Evolutionary conservation across 2,329 filamentous ascomycete species (phyloP), one percentile per base, ranked within the genome.

Genomic region (Aspergillus sp.): DNA sequence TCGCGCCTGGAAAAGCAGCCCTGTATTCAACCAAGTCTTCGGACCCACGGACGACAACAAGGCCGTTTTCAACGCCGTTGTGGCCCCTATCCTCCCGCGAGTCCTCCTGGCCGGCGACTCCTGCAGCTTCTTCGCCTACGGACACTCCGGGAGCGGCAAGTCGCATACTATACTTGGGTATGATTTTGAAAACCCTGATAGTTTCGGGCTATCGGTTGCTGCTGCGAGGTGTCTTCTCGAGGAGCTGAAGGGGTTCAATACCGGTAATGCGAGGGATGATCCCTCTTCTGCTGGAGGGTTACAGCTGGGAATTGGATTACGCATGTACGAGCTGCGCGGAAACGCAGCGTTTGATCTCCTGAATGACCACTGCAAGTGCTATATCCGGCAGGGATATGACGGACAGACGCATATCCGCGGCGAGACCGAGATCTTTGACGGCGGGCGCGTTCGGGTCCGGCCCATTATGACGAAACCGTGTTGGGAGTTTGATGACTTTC

Each of bases 71-170:
- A 59, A 67, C 17, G 50, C 54, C 0, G 60, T 74, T 3, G 71
- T 79, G 3, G 64, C 66, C 13, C 73, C 75, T 4, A 66, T 65
- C 0, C 51, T 78, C 0, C 67, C 72, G 1, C 50, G 61, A 11
- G 68, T 79, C 9, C 52, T 79, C 9, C 52, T 78, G 26, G 49
- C 63, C 11, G 75, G 76, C 4, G 64, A 64, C 13, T 73, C 62
- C 12, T 77, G 75, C 66, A 79, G 72, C 50, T 74, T 77, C 63
- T 77, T 78, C 56, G 76, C 76, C 9, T 78, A 79, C 53, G 76
- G 76, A 3, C 75, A 78, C 61, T 76, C 76, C 2, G 73, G 73
- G 17, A 77, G 74, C 53, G 75, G 75, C 0, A 78, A 77, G 57
- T 72, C 74, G 1, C 75, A 77, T 56, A 77, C 74, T 0, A 74